A percentile compares a stretch with the other conserved stretches of the same genome.
These are phyloP conservation scores for Acanthamoeba castellanii DNA, from an alignment of 208 protist genomes.

Conservation along the genomic window DNA sequence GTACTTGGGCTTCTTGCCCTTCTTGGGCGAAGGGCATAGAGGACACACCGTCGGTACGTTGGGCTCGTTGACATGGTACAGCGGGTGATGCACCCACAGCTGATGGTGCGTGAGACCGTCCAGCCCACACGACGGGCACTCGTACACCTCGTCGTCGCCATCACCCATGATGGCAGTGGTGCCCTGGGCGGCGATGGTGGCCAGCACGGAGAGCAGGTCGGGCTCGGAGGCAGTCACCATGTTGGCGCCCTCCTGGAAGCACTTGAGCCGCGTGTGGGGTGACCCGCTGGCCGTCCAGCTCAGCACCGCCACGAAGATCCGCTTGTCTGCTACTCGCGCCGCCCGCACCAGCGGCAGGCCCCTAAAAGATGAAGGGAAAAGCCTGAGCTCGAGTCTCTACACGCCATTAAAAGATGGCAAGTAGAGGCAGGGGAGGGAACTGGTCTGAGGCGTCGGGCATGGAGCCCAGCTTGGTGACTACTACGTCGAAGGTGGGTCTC, in stretches of 20 bases:
- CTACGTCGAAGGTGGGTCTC: background rate
- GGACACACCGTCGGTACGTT: slow-evolving; percentile 42
- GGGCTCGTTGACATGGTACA: slow-evolving; percentile 65
- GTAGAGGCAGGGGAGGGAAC: background rate
- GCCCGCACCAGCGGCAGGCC: slow-evolving; percentile 44
- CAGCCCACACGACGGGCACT: slow-evolving; percentile 40
- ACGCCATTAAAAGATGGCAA: background rate
- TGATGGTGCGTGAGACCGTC: background rate
- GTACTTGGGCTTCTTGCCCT: background rate
- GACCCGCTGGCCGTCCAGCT: slow-evolving; percentile 50
- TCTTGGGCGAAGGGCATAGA: background rate
- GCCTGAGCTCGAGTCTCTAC: background rate
- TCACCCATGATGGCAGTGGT: background rate
- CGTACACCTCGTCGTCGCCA: background rate
- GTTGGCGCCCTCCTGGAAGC: slow-evolving; percentile 58
- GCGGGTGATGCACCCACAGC: slow-evolving; percentile 63
- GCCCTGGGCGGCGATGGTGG: slow-evolving; percentile 7
- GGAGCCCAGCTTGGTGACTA: slow-evolving; percentile 41
- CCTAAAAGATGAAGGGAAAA: background rate
- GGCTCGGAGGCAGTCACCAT: slow-evolving; percentile 33
- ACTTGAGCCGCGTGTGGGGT: background rate
- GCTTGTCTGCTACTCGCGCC: background rate
- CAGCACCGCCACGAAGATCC: slow-evolving; percentile 40
- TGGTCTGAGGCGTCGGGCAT: background rate
- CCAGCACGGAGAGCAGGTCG: slow-evolving; percentile 30